These are phyloP conservation scores for Blastobotrys mokoenaii DNA, from an alignment of 805 yeast genomes.

Conservation along the genomic window DNA sequence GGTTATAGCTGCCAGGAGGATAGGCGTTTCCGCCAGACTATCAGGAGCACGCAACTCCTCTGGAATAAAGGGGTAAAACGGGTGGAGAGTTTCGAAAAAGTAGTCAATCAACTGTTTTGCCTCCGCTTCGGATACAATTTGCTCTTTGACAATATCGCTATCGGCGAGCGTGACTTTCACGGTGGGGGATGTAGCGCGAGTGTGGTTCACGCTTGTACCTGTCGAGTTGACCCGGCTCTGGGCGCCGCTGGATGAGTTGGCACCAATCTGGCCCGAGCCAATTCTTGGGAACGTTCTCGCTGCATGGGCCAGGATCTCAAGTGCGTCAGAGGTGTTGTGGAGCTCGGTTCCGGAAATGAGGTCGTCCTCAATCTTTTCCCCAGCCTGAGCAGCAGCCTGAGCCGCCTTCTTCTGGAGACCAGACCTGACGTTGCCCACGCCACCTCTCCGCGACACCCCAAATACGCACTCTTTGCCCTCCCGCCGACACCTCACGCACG, in stretches of 20 bases:
- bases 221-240: not conserved
- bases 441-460: constrained; percentile 50
- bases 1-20: constrained; percentile 68
- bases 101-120: constrained; percentile 23
- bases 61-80: constrained; percentile 85
- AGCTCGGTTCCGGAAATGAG: constrained; percentile 22
- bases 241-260: not conserved
- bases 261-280: constrained; percentile 7
- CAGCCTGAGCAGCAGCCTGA: not conserved
- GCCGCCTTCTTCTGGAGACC: constrained; percentile 15
- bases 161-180: constrained; percentile 33
- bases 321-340: constrained; percentile 32
- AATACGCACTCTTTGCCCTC: constrained; percentile 78
- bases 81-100: constrained; percentile 75
- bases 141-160: constrained; percentile 51
- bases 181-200: constrained; percentile 1
- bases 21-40: constrained; percentile 67
- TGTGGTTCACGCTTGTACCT: not conserved
- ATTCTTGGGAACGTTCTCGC: constrained; percentile 30
- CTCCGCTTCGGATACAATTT: constrained; percentile 47
- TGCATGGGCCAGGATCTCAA: constrained; percentile 31
- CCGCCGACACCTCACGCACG: constrained; percentile 77
- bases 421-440: constrained; percentile 31
- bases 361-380: constrained; percentile 26
- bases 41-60: constrained; percentile 57